Percentiles rank a stretch among this genome's conserved stretches.
phyloP scores from a whole-genome alignment of 129 eudicot genomes.

The Daucus carota region DH1_v3.0 NC_030385.2:31611501-31612000 shows the following conservation, averaged over 20 bases:
- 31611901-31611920: not conserved
- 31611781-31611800: conserved; percentile 21
- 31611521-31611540: conserved; percentile 2
- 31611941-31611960: conserved; percentile 10
- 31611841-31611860: not conserved
- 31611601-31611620: conserved; percentile 46
- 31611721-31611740: conserved; percentile 57
- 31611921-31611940: no score
- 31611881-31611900: not conserved
- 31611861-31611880: not conserved
- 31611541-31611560: conserved; percentile 21
- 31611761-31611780: conserved; percentile 15
- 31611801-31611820: conserved; percentile 38
- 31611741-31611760: conserved; percentile 34
- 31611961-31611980: no score
- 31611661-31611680: conserved; percentile 75
- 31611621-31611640: conserved; percentile 40
- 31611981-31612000: no score
- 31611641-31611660: conserved; percentile 50
- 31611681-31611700: conserved; percentile 45
- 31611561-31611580: conserved; percentile 63
- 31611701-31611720: conserved; percentile 36
- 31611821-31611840: conserved; percentile 38
- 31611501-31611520: conserved; percentile 18
- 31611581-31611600: conserved; percentile 52